A percentile compares a stretch with the other conserved stretches of the same genome.
These are phyloP conservation scores for Schoenoplectus tabernaemontani DNA, from an alignment of 202 grass and related monocot genomes.

Conservation along the genomic window DNA sequence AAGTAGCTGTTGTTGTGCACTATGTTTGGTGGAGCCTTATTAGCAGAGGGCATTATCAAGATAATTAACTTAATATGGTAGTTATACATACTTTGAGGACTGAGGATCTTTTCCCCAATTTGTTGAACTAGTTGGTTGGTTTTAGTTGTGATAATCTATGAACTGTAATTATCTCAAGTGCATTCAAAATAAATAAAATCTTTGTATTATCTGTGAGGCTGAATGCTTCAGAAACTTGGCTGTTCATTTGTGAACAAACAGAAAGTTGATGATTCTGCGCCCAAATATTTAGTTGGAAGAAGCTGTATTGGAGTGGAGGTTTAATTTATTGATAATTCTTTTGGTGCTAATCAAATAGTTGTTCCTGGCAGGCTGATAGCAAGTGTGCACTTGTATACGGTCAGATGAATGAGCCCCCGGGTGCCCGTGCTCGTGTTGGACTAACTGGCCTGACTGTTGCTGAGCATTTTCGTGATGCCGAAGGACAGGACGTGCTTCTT, in stretches of 20 bases:
- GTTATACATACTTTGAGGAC: neutral
- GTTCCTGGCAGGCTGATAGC: slow-evolving; percentile 57
- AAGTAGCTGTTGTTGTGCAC: neutral
- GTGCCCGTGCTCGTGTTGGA: slow-evolving; percentile 96
- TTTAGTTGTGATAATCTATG: neutral
- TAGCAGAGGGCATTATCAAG: neutral
- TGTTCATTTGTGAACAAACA: neutral
- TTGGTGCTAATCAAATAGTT: neutral
- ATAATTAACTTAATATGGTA: neutral
- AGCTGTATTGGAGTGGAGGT: neutral
- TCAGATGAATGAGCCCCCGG: slow-evolving; percentile 99
- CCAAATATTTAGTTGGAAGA: neutral
- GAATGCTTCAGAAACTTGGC: neutral
- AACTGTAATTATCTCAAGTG: neutral
- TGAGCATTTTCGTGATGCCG: slow-evolving; percentile 95
- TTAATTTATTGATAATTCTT: neutral
- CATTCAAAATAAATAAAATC: neutral
- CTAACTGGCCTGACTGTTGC: slow-evolving; percentile 93
- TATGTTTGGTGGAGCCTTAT: neutral
- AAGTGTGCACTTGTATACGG: slow-evolving; percentile 99
- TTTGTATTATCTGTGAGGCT: neutral
- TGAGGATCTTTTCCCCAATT: neutral
- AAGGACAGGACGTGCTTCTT: slow-evolving; percentile 97
- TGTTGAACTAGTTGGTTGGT: neutral
- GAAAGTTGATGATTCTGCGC: neutral